A percentile compares a stretch with the other conserved stretches of the same genome.
Evolutionary conservation across 345 rosid species (phyloP).

Genomic region (Populus alba): DNA sequence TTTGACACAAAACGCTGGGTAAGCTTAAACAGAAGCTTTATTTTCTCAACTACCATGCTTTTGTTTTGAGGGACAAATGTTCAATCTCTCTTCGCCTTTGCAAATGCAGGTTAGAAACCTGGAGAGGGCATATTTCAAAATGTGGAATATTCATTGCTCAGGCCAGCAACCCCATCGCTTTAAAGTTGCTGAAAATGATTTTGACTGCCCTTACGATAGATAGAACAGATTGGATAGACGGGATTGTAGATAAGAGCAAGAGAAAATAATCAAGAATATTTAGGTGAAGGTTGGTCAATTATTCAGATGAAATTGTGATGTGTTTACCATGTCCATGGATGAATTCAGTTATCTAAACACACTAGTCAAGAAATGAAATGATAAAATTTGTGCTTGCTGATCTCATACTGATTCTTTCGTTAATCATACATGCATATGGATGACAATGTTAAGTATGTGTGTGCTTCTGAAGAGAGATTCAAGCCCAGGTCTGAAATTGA

Average conservation of each 20-base stretch:
- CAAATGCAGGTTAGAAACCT: slow-evolving; percentile 79
- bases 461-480: no score
- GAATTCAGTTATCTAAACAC: background rate
- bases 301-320: slow-evolving; percentile 14
- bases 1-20: slow-evolving; percentile 98
- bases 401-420: background rate
- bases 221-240: background rate
- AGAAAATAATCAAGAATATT: background rate
- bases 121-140: slow-evolving; percentile 82
- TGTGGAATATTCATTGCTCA: slow-evolving; percentile 86
- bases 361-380: background rate
- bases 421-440: no score
- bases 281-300: background rate
- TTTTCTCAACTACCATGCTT: background rate
- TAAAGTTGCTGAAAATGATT: slow-evolving; percentile 71
- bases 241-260: slow-evolving; percentile 25
- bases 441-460: no score
- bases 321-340: background rate
- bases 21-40: slow-evolving; percentile 14
- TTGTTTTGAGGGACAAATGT: background rate
- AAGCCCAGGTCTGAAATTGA: no score
- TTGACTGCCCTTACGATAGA: slow-evolving; percentile 58
- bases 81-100: background rate
- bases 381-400: background rate
- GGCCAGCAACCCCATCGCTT: slow-evolving; percentile 80